Conservation (phyloP, 2,329 filamentous ascomycete genomes). For the Colletotrichum spaethianum region DNA sequence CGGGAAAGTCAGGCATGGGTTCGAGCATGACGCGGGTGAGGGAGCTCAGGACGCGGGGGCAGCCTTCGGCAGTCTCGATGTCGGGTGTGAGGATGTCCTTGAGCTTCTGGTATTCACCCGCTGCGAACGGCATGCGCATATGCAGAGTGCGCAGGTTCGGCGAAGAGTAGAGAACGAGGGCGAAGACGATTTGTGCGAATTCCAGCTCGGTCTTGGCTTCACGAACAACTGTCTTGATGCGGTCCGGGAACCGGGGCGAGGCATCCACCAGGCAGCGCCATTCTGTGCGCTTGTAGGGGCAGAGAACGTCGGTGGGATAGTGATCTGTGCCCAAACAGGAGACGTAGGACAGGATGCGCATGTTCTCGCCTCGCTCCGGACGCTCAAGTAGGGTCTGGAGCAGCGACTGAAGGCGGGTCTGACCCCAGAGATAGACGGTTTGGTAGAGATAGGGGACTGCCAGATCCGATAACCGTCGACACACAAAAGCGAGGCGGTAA, state of each 20-base stretch:
- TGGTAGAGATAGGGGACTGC: slow-evolving; percentile 36
- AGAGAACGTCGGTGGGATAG: slow-evolving; percentile 35
- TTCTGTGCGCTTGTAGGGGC: slow-evolving; percentile 38
- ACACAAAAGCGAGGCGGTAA: slow-evolving; percentile 35
- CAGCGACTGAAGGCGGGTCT: slow-evolving; percentile 36
- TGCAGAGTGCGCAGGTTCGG: slow-evolving; percentile 33
- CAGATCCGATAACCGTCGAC: slow-evolving; percentile 32
- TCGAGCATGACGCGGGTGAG: slow-evolving; percentile 40
- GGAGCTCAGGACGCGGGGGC: slow-evolving; percentile 35
- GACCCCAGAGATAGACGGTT: slow-evolving; percentile 39
- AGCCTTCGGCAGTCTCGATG: slow-evolving; percentile 32
- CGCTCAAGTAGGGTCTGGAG: slow-evolving; percentile 39
- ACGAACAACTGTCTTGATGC: slow-evolving; percentile 31
- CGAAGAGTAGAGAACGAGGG: slow-evolving; percentile 38
- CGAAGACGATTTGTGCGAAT: slow-evolving; percentile 37
- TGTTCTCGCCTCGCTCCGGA: slow-evolving; percentile 35
- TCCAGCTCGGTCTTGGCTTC: slow-evolving; percentile 34
- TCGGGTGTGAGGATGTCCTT: slow-evolving; percentile 38
- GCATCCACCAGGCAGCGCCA: slow-evolving; percentile 35
- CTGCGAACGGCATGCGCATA: slow-evolving; percentile 40
- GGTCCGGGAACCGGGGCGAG: slow-evolving; percentile 27
- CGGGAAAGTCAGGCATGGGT: slow-evolving; percentile 39
- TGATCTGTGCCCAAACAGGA: slow-evolving; percentile 37
- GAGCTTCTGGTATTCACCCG: slow-evolving; percentile 39
- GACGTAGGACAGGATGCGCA: slow-evolving; percentile 39